Percentiles rank a stretch among this genome's conserved stretches.
phyloP scores from a whole-genome alignment of 352 stramenopile genomes.

The Phytophthora sansomeana region DNA sequence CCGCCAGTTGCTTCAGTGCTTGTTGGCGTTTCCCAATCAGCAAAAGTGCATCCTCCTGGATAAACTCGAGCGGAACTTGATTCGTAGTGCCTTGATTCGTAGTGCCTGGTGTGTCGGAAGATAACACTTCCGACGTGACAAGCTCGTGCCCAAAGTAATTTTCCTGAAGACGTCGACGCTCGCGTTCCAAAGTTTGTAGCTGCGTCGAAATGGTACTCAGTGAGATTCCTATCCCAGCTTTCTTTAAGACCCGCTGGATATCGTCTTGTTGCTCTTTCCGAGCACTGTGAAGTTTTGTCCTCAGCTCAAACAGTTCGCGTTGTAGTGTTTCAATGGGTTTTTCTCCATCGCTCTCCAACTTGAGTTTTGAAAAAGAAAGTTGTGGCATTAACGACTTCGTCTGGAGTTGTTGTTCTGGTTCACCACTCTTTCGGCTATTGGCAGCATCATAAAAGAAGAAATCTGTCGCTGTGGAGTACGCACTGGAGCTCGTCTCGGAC shows the following conservation, averaged over 20 bases:
- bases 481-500: conserved; percentile 42
- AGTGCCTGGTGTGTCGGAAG: not conserved
- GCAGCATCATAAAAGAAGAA: conserved; percentile 55
- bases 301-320: conserved; percentile 40
- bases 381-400: conserved; percentile 15
- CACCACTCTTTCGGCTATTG: conserved; percentile 1
- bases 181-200: conserved; percentile 39
- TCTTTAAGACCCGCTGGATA: conserved; percentile 18
- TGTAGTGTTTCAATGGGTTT: conserved; percentile 24
- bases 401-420: not conserved
- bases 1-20: conserved; percentile 27
- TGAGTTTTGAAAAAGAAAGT: conserved; percentile 13
- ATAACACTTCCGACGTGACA: conserved; percentile 29
- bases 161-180: conserved; percentile 40
- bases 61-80: conserved; percentile 33
- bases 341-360: not conserved
- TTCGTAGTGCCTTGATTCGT: no score
- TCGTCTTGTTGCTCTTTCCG: conserved; percentile 29
- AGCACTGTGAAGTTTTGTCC: conserved; percentile 41
- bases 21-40: conserved; percentile 41
- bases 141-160: conserved; percentile 49
- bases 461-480: conserved; percentile 49
- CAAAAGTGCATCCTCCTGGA: conserved; percentile 49
- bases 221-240: conserved; percentile 31
- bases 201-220: conserved; percentile 34